Percentiles rank a stretch among this genome's conserved stretches.
phyloP scores from a whole-genome alignment of 1,284 basidiomycete species.

The Wolfiporia cocos region DNA sequence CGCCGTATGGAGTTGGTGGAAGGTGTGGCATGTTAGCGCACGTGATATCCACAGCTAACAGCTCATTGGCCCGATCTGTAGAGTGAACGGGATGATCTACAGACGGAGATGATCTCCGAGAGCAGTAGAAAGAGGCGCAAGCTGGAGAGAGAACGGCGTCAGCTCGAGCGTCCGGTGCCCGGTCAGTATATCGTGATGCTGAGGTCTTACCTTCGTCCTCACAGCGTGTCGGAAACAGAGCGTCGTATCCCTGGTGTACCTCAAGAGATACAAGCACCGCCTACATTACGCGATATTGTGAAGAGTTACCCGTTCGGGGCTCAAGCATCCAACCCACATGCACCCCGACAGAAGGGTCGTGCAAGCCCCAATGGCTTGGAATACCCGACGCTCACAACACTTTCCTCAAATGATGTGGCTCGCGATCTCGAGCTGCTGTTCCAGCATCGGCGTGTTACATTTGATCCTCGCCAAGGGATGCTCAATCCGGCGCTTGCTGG shows the following conservation, averaged over 20 bases:
- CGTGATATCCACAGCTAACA: conserved; percentile 1
- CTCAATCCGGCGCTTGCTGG: conserved; percentile 26
- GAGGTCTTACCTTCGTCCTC: neutral
- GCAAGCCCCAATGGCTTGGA: conserved; percentile 23
- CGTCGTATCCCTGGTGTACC: conserved; percentile 29
- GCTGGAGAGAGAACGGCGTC: conserved; percentile 76
- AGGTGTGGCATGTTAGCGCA: conserved; percentile 36
- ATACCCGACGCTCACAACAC: conserved; percentile 49
- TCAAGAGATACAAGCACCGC: conserved; percentile 24
- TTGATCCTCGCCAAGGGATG: conserved; percentile 19
- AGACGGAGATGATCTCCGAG: conserved; percentile 79
- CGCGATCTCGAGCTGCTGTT: conserved; percentile 51
- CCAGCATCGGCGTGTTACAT: conserved; percentile 32
- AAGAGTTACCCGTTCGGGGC: conserved; percentile 25
- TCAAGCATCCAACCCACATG: conserved; percentile 11
- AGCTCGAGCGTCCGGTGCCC: conserved; percentile 67
- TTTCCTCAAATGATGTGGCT: conserved; percentile 44
- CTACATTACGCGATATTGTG: conserved; percentile 30
- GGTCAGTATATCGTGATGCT: conserved; percentile 34
- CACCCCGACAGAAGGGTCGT: conserved; percentile 10
- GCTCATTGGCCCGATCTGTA: conserved; percentile 20
- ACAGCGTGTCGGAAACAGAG: conserved; percentile 14
- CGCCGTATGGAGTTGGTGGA: conserved; percentile 74
- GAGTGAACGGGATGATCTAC: conserved; percentile 67
- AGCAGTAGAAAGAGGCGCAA: conserved; percentile 74